Evolutionary conservation across 768 basidiomycete species (phyloP).

Genomic region (Termitomyces titanicus): DNA sequence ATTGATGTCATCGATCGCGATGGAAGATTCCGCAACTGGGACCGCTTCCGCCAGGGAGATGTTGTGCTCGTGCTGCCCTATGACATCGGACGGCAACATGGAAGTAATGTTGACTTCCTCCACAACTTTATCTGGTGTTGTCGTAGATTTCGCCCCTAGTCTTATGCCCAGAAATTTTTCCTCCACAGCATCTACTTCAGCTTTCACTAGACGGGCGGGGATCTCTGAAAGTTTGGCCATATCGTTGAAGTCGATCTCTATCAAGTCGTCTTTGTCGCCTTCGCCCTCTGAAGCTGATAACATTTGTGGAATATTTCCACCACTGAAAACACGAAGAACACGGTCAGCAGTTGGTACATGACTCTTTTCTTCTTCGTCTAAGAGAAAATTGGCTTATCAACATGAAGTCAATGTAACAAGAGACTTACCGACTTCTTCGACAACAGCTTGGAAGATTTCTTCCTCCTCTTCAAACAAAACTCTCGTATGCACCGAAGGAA

Average conservation of each 20-base stretch:
- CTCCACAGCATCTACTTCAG: conserved; percentile 19
- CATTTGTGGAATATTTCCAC: conserved; percentile 18
- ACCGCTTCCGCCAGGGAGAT: background rate
- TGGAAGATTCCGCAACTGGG: background rate
- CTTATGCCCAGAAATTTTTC: conserved; percentile 34
- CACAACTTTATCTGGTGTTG: background rate
- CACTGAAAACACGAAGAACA: conserved; percentile 61
- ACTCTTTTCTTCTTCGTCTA: conserved; percentile 47
- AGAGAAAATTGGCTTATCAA: background rate
- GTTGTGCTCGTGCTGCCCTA: background rate
- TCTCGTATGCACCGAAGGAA: conserved; percentile 50
- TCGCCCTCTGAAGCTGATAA: conserved; percentile 27
- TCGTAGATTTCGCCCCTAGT: conserved; percentile 8
- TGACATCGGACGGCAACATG: background rate
- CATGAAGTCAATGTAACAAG: background rate
- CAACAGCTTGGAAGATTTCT: conserved; percentile 53
- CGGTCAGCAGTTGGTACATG: conserved; percentile 70
- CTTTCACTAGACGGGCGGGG: conserved; percentile 10
- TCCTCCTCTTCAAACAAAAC: conserved; percentile 56
- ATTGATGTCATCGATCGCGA: background rate
- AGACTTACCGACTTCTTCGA: conserved; percentile 49
- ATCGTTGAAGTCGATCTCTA: conserved; percentile 68
- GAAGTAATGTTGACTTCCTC: background rate
- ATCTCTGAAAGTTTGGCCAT: conserved; percentile 41
- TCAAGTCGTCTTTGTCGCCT: conserved; percentile 34